Base-by-base conservation (phyloP, 495 filamentous ascomycete genomes). In the Podospora pseudoanserina region DNA sequence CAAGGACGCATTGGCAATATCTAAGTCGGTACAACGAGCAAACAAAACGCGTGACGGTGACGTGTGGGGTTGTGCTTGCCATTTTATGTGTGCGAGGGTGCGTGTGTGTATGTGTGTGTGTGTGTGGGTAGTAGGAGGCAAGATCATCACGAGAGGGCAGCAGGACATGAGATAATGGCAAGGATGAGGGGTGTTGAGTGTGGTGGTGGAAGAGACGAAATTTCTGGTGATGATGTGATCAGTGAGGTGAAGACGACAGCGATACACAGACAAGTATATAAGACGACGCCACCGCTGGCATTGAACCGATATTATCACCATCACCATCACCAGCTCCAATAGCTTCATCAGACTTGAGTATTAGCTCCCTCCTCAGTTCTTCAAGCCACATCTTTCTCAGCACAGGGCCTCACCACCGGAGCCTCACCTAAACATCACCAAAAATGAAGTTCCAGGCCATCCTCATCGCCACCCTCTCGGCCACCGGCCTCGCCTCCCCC, bases 361-460 rank as follows among this genome's bases (percentile, higher is more conserved):
- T 65, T 20, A 27, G 30, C 55, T 54, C 30, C 65, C 34, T 60
- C 30, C 44, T 63, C 55, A 6, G 4, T 4, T 18, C 28, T 67
- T 27, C 15, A 19, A 23, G 5, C 66, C 19, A 15, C 20, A 59
- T 3, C 44, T 23, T 39, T 19, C 55, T 32, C 44, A 63, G 13
- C 16, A 11, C 13, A 53, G 34, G 30, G 7, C 26, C n/a, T 32
- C 44, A 63, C 30, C 19, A 11, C 13, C 55, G 20, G 34, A 32
- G 7, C 26, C n/a, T 23, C 9, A 19, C 44, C 63, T 16, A 4
- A 32, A 32, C 18, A 44, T 59, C 58, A 63, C 13, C 64, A 59
- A 70, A 64, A 62, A 74, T 74, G 73, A 72, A 68, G 61, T 55
- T 71, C 61, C 65, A 61, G 53, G 54, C 58, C n/a, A 23, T 74